phyloP scores from a whole-genome alignment of 2,329 filamentous ascomycete species.

The Pseudogymnoascus pannorum region DNA sequence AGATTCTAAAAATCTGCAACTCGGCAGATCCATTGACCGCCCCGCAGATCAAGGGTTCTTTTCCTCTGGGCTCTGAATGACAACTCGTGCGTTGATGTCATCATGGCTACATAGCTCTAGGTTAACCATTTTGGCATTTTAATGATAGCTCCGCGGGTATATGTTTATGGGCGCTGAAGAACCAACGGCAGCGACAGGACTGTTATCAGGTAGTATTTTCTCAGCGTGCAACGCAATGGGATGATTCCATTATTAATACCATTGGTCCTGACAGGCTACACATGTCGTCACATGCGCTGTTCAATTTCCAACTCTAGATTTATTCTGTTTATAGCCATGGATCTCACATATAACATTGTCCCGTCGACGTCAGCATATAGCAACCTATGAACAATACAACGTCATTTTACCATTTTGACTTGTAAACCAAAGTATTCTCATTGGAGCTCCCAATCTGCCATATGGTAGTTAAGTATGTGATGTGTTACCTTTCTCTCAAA shows the following conservation, averaged over 20 bases:
- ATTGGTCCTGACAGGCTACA: background rate
- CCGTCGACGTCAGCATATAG: background rate
- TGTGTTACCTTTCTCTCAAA: background rate
- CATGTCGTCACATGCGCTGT: background rate
- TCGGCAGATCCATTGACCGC: background rate
- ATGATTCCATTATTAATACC: background rate
- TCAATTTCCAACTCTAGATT: background rate
- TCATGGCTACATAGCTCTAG: conserved; percentile 2
- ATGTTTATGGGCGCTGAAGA: background rate
- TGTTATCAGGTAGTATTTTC: background rate
- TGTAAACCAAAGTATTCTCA: background rate
- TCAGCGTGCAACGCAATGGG: background rate
- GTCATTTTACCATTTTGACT: conserved; percentile 8
- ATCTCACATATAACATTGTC: background rate
- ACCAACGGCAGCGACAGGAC: background rate
- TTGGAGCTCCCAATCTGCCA: background rate
- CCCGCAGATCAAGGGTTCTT: background rate
- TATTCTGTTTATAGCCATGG: background rate
- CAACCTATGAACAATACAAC: background rate
- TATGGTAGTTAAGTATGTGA: background rate
- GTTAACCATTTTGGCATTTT: background rate
- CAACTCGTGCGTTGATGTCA: background rate
- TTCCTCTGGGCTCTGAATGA: background rate
- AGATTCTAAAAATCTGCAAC: background rate
- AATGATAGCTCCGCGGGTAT: background rate